Conservation (phyloP, 768 basidiomycete species). For the Gloeophyllum trabeum region DNA sequence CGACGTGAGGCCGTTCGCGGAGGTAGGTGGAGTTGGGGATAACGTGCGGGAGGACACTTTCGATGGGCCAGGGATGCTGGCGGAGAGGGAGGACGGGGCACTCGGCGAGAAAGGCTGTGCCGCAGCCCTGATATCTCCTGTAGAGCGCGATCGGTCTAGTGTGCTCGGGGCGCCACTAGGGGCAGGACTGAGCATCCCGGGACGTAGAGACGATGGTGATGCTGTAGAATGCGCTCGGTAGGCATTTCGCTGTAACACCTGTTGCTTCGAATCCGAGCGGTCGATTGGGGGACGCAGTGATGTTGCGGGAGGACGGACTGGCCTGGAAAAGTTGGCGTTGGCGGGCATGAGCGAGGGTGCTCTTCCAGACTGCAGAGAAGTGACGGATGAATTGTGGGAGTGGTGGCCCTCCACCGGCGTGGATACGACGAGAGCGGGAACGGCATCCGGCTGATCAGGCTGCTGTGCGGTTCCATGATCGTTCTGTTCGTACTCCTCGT, state of each 20-base stretch:
- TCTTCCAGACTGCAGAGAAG: slow-evolving; percentile 18
- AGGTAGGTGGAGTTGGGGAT: too few relatives aligned
- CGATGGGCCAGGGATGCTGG: too few relatives aligned
- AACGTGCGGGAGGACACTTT: too few relatives aligned
- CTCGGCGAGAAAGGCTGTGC: too few relatives aligned
- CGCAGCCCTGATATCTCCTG: too few relatives aligned
- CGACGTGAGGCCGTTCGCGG: too few relatives aligned
- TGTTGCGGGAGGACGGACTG: slow-evolving; percentile 32
- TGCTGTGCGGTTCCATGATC: too few relatives aligned
- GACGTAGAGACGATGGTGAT: not conserved
- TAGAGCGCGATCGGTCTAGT: too few relatives aligned
- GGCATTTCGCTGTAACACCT: slow-evolving; percentile 49
- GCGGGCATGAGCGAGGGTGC: slow-evolving; percentile 33
- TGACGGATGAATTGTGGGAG: slow-evolving; percentile 12
- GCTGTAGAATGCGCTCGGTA: slow-evolving; percentile 17
- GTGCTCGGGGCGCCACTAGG: too few relatives aligned
- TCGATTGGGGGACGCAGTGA: slow-evolving; percentile 8
- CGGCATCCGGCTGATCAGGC: too few relatives aligned
- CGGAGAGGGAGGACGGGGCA: too few relatives aligned
- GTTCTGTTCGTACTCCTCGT: too few relatives aligned
- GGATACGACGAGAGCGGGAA: not conserved
- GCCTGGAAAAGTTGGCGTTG: slow-evolving; percentile 53
- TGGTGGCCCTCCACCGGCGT: slow-evolving; percentile 3
- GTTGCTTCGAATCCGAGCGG: slow-evolving; percentile 27
- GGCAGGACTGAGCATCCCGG: not conserved